phyloP scores from a whole-genome alignment of 129 eudicot species.

The Dittrichia graveolens region DNA sequence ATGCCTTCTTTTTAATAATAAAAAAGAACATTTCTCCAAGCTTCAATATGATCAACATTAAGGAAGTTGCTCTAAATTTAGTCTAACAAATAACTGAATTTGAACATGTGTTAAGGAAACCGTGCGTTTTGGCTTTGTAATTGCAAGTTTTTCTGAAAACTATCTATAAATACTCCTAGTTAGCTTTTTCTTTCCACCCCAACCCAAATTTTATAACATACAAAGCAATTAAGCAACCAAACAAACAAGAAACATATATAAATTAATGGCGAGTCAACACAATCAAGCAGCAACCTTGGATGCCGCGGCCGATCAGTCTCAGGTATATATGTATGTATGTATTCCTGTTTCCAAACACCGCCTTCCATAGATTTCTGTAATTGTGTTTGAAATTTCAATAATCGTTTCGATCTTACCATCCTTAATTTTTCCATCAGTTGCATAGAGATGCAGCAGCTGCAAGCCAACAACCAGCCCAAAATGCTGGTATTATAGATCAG shows the following conservation, averaged over 20 bases:
- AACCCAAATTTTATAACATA: neutral
- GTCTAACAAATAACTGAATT: neutral
- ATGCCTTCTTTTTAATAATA: no score
- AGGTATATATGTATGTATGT: no score
- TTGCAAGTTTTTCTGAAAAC: neutral
- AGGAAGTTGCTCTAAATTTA: neutral
- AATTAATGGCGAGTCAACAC: conserved; percentile 23
- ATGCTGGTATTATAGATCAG: conserved; percentile 32
- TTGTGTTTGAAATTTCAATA: conserved; percentile 6
- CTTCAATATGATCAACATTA: no score
- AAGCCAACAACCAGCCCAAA: conserved; percentile 22
- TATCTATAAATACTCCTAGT: conserved; percentile 16
- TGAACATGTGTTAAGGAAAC: conserved; percentile 22
- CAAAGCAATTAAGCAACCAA: neutral
- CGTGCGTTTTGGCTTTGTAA: neutral
- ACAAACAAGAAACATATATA: neutral
- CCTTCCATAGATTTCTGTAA: neutral
- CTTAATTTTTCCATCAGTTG: conserved; percentile 22
- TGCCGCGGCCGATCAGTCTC: conserved; percentile 27
- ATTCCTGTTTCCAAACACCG: neutral
- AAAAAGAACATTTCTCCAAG: no score
- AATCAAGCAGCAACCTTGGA: conserved; percentile 12
- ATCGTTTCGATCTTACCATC: neutral
- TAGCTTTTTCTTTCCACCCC: neutral
- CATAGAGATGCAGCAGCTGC: conserved; percentile 36